Evolutionary conservation across 768 basidiomycete species (phyloP).

Genomic region (Suillus americanus): DNA sequence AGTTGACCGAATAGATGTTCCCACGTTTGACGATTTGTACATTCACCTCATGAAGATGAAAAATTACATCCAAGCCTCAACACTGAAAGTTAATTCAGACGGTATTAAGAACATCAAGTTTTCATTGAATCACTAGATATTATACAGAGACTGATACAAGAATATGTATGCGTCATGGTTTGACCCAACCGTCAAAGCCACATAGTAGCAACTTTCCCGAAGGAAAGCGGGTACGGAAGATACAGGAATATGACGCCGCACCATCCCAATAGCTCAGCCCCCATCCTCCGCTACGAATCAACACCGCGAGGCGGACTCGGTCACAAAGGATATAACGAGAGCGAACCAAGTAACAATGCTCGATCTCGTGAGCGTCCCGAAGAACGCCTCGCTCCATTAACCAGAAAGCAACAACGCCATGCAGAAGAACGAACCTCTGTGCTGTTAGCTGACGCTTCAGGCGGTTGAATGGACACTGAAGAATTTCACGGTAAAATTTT

Average conservation of each 20-base stretch:
- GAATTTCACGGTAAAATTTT: constrained; percentile 24
- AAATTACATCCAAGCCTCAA: not conserved
- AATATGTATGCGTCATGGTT: constrained; percentile 75
- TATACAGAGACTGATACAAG: not conserved
- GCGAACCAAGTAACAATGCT: constrained; percentile 39
- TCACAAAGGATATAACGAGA: constrained; percentile 31
- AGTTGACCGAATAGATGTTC: constrained; percentile 2
- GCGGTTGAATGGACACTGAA: constrained; percentile 69
- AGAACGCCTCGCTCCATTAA: constrained; percentile 76
- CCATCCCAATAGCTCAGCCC: constrained; percentile 43
- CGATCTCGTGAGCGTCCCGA: constrained; percentile 51
- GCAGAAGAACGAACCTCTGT: constrained; percentile 52
- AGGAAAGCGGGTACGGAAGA: constrained; percentile 59
- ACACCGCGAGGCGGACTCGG: constrained; percentile 55
- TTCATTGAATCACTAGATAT: not conserved
- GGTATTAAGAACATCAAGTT: not conserved
- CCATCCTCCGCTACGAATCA: constrained; percentile 44
- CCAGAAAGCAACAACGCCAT: constrained; percentile 64
- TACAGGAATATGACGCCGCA: constrained; percentile 82
- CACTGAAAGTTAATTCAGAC: too few species aligned
- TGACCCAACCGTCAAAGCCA: constrained; percentile 79
- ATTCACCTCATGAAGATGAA: not conserved
- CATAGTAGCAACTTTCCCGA: constrained; percentile 59
- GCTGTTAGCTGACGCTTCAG: constrained; percentile 60
- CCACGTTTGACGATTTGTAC: not conserved